Evolutionary conservation across 2,329 filamentous ascomycete species (phyloP).

Genomic region (Diaporthe humulicola): DNA sequence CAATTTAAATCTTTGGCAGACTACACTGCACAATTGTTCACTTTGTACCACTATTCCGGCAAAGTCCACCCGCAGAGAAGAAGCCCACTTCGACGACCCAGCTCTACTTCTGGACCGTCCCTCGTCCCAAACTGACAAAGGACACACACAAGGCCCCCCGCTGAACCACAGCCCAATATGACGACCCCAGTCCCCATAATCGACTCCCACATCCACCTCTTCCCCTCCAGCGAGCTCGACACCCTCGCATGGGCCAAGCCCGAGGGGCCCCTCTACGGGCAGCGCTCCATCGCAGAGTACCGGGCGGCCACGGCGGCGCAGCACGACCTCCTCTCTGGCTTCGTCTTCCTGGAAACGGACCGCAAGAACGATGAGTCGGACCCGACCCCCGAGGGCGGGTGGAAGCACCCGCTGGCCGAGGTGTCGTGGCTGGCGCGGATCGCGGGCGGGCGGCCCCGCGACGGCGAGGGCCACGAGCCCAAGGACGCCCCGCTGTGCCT

Average conservation of each 20-base stretch:
- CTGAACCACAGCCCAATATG: slow-evolving; percentile 19
- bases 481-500: slow-evolving; percentile 69
- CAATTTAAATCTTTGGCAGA: neutral
- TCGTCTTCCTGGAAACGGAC: slow-evolving; percentile 88
- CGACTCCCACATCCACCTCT: slow-evolving; percentile 94
- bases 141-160: neutral
- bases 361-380: slow-evolving; percentile 70
- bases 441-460: slow-evolving; percentile 68
- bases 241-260: slow-evolving; percentile 79
- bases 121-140: neutral
- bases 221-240: slow-evolving; percentile 75
- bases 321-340: slow-evolving; percentile 69
- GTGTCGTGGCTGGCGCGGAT: slow-evolving; percentile 77
- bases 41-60: neutral
- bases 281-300: slow-evolving; percentile 77
- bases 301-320: slow-evolving; percentile 56
- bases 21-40: neutral
- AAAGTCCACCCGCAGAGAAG: neutral
- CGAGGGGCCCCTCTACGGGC: slow-evolving; percentile 70
- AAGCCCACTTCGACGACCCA: too few species aligned
- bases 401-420: slow-evolving; percentile 78
- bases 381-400: slow-evolving; percentile 61
- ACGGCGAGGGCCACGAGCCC: slow-evolving; percentile 69
- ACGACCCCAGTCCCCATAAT: slow-evolving; percentile 70
- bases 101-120: neutral